Conservation (phyloP, 2,329 filamentous ascomycete genomes). For the Zymoseptoria pseudotritici region DNA sequence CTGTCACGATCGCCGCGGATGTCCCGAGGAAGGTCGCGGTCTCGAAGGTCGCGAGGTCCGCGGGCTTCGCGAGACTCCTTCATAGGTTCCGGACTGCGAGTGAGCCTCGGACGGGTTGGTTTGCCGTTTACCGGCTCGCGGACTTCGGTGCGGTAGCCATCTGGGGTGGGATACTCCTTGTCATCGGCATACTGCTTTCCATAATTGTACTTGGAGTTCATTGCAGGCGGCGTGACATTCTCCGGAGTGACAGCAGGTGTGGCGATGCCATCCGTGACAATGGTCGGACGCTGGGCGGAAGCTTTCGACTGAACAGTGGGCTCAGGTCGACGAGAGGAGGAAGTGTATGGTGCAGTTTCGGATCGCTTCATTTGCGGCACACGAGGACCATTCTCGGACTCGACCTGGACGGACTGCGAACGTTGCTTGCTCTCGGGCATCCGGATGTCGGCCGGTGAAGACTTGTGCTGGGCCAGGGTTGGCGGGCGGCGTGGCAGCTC, state of each 20-base stretch:
- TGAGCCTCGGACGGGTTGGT: conserved; percentile 11
- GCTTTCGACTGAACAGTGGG: conserved; percentile 13
- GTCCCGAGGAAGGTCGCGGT: not conserved
- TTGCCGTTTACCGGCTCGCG: conserved; percentile 13
- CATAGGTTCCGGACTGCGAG: conserved; percentile 24
- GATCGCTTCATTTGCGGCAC: conserved; percentile 35
- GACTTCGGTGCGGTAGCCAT: conserved; percentile 24
- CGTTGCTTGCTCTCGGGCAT: conserved; percentile 20
- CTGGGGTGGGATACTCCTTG: conserved; percentile 24
- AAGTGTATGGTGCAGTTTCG: conserved; percentile 35
- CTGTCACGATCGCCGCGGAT: conserved; percentile 7
- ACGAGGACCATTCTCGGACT: conserved; percentile 20
- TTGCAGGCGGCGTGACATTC: conserved; percentile 7
- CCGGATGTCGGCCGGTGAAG: conserved; percentile 25
- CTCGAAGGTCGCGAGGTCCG: conserved; percentile 8
- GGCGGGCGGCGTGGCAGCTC: conserved; percentile 20
- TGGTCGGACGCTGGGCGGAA: conserved; percentile 21
- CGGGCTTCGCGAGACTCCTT: conserved; percentile 11
- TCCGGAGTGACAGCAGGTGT: conserved; percentile 25
- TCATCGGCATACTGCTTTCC: conserved; percentile 25
- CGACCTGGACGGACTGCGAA: conserved; percentile 23
- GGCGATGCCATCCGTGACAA: conserved; percentile 19
- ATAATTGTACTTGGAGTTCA: conserved; percentile 20
- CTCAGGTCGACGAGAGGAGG: conserved; percentile 8
- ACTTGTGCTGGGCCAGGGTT: conserved; percentile 32